phyloP scores from a whole-genome alignment of 768 basidiomycete genomes.

The Podaxis sp. region DNA sequence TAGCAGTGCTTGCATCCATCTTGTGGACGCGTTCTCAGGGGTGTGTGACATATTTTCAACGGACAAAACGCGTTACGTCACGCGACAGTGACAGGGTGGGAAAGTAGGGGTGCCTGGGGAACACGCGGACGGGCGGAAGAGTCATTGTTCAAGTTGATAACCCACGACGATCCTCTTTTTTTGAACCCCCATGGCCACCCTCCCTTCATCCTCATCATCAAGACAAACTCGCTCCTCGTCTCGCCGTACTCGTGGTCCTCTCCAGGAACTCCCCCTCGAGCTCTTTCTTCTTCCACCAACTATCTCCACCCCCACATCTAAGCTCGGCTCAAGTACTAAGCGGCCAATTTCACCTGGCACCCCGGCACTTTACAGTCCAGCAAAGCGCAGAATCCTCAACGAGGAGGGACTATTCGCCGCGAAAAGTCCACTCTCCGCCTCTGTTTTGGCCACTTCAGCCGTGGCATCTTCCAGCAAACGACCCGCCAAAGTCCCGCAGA shows the following conservation, averaged over 20 bases:
- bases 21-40: not conserved
- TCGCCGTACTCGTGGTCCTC: conserved; percentile 37
- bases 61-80: conserved; percentile 30
- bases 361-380: conserved; percentile 51
- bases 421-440: conserved; percentile 29
- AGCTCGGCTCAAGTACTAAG: conserved; percentile 44
- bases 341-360: conserved; percentile 60
- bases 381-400: conserved; percentile 66
- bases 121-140: conserved; percentile 19
- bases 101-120: conserved; percentile 5
- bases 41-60: conserved; percentile 16
- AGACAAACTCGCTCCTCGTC: not conserved
- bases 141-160: conserved; percentile 23
- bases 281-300: conserved; percentile 41
- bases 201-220: conserved; percentile 1
- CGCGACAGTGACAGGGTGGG: conserved; percentile 31
- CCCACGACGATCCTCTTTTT: conserved; percentile 15
- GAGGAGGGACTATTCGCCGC: conserved; percentile 47
- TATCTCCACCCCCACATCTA: conserved; percentile 25
- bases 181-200: conserved; percentile 15
- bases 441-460: conserved; percentile 10
- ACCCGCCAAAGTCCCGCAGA: not conserved
- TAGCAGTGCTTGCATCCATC: not conserved
- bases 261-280: conserved; percentile 60
- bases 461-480: conserved; percentile 3